Evolutionary conservation across 352 stramenopile genomes (phyloP).

Genomic region (Pythium vanterpoolii): DNA sequence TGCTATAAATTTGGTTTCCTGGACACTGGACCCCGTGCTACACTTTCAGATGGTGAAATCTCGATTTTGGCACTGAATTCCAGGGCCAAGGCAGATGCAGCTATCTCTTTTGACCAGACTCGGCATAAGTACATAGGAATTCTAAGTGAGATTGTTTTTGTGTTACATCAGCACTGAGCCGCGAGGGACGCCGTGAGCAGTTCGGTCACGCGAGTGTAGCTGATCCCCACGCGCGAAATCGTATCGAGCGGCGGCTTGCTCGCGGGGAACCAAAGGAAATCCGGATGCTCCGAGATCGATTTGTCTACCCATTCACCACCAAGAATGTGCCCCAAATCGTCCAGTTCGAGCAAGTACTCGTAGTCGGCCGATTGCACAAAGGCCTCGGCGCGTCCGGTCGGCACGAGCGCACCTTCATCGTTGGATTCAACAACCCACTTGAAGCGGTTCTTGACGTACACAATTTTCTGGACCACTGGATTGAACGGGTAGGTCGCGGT

Average conservation of each 20-base stretch:
- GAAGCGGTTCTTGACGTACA: conserved; percentile 17
- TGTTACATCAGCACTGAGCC: conserved; percentile 3
- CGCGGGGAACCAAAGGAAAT: conserved; percentile 18
- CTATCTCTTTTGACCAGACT: too few species aligned
- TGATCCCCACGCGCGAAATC: conserved; percentile 7
- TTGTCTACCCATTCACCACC: conserved; percentile 16
- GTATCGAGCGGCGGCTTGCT: not conserved
- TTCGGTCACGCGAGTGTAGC: conserved; percentile 9
- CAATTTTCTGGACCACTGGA: conserved; percentile 7
- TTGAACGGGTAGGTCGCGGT: conserved; percentile 14
- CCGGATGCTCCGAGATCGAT: conserved; percentile 3
- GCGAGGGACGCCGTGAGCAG: conserved; percentile 14
- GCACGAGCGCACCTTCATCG: conserved; percentile 8
- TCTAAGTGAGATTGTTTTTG: too few species aligned
- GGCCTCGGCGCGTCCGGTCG: not conserved
- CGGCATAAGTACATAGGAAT: too few species aligned
- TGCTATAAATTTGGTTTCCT: too few species aligned
- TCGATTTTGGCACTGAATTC: too few species aligned
- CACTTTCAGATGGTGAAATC: too few species aligned
- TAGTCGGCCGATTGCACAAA: not conserved
- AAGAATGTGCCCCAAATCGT: conserved; percentile 15
- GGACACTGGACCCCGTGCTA: too few species aligned
- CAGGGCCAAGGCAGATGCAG: too few species aligned
- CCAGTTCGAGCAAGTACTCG: conserved; percentile 20
- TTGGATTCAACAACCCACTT: conserved; percentile 14